Evolutionary conservation across 2,329 filamentous ascomycete genomes (phyloP), one percentile per base, ranked within the genome.

Genomic region (Cladophialophora bantiana): DNA sequence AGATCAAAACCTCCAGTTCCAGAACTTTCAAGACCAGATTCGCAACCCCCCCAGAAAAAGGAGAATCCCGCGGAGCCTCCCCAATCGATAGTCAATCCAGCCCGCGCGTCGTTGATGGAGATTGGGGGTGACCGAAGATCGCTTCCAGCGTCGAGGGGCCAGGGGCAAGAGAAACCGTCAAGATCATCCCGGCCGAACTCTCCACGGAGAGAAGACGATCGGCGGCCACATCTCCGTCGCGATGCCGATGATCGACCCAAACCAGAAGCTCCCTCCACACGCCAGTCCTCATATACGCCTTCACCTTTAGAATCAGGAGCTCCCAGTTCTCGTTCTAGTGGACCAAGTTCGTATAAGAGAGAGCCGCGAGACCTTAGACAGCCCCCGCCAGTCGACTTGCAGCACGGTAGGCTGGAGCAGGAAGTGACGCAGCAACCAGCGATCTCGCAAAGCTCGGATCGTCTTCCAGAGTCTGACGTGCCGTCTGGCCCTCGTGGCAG

Each of bases 401-500:
- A 75, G 55, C 79, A 83, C 74, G 83, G 83, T 35, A 79, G 84
- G 58, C 74, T 84, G 12, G 78, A 76, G 73, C 75, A 81, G 59
- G 82, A 83, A 13, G 35, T 35, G 18, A 61, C 68, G 3, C 67
- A 70, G 10, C 66, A 70, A 20, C 64, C 66, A 10, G 81, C 79
- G 57, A 42, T 7, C 38, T 59, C 66, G 42, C 84, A 83, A 71
- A 83, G 82, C 35, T 77, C 84, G 18, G 85, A 84, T 6, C 68
- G 66, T n/a, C 48, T 57, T 31, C 50, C 66, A 26, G 67, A 73
- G 7, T 36, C 66, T 20, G 82, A 88, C 20, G 82, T 79, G 58
- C 86, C 86, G 31, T 85, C 84, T 45, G 87, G 86, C 1, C 86
- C 86, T 59, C 80, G 83, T 65, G 78, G 79, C 53, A 66, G 57